Evolutionary conservation across 169 alveolate species (phyloP).

Genomic region (Eimeria tenella): DNA sequence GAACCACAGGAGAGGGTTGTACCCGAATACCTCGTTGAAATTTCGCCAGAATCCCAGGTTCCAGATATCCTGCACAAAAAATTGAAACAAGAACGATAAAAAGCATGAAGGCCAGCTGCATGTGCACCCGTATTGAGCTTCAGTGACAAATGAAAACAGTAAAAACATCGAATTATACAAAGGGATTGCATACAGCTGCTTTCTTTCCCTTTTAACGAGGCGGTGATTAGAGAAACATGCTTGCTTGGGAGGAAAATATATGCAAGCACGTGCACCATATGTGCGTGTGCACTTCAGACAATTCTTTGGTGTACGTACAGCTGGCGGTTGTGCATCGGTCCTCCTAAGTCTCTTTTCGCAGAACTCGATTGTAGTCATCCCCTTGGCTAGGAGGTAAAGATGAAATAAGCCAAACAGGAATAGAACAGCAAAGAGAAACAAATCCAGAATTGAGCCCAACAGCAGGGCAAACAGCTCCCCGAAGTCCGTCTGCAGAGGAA

Average conservation of each 20-base stretch:
- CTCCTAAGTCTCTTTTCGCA: constrained; percentile 87
- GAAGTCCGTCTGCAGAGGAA: constrained; percentile 84
- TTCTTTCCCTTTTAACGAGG: no score
- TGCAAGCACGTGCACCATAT: no score
- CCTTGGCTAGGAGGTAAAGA: constrained; percentile 80
- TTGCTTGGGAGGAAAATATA: no score
- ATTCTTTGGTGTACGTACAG: constrained; percentile 9
- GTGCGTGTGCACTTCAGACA: background rate
- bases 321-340: background rate
- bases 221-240: no score
- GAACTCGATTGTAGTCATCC: constrained; percentile 91
- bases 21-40: constrained; percentile 54
- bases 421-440: constrained; percentile 84
- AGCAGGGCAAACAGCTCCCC: constrained; percentile 85
- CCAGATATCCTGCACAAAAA: constrained; percentile 40
- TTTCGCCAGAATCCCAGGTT: constrained; percentile 46
- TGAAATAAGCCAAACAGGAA: constrained; percentile 88
- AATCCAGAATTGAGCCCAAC: constrained; percentile 87
- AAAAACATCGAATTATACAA: no score
- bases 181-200: no score
- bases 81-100: background rate
- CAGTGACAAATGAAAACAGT: no score
- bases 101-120: no score
- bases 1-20: constrained; percentile 76
- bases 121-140: no score